Evolutionary conservation across 2,329 filamentous ascomycete species (phyloP).

Genomic region (Diatrype stigma): DNA sequence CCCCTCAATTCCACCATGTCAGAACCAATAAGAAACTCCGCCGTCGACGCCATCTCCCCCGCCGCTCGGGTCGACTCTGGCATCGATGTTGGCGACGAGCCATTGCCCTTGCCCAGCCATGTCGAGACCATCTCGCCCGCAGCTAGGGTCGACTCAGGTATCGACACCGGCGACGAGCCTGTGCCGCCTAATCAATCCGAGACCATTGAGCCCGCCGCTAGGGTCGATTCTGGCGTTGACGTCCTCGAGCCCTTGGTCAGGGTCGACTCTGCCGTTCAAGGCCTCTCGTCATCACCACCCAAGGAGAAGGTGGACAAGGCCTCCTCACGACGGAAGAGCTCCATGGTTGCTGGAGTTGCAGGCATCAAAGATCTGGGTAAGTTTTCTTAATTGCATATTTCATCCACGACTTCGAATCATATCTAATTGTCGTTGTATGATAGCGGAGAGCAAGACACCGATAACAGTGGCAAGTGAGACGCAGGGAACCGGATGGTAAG

Average conservation of each 20-base stretch:
- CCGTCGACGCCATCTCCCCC: not conserved
- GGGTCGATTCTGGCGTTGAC: not conserved
- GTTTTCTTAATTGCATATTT: conserved; percentile 26
- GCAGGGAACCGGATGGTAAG: conserved; percentile 84
- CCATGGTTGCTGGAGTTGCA: conserved; percentile 66
- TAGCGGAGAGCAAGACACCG: conserved; percentile 70
- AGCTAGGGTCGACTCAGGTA: not conserved
- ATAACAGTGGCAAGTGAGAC: conserved; percentile 76
- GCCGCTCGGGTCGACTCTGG: not conserved
- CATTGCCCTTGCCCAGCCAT: too few species aligned
- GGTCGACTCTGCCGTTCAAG: conserved; percentile 87
- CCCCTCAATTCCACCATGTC: conserved; percentile 5
- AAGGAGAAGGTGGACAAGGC: conserved; percentile 66
- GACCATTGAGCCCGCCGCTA: conserved; percentile 17
- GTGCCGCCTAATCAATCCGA: too few species aligned
- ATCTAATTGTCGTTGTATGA: conserved; percentile 4
- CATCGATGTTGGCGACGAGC: not conserved
- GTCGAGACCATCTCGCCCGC: too few species aligned
- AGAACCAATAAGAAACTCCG: not conserved
- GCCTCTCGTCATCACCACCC: conserved; percentile 63
- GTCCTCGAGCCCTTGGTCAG: conserved; percentile 63
- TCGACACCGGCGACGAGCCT: too few species aligned
- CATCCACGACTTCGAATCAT: conserved; percentile 6
- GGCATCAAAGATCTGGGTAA: conserved; percentile 85
- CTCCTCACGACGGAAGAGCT: conserved; percentile 65